Evolutionary conservation across 2,329 filamentous ascomycete genomes (phyloP).

Genomic region (Mariannaea sp.): DNA sequence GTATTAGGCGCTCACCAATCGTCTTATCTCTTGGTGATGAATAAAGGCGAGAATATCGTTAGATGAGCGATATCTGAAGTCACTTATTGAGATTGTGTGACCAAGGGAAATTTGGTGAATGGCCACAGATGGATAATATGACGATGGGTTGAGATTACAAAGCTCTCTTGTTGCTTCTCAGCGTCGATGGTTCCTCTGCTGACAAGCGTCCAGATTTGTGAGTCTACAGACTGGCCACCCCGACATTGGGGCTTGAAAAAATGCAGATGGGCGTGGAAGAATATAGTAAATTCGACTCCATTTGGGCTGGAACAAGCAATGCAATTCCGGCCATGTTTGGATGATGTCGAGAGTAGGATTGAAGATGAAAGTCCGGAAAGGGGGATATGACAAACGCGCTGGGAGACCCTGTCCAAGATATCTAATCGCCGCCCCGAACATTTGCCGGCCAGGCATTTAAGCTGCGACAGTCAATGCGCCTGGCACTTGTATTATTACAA

Average conservation of each 20-base stretch:
- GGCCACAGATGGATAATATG: slow-evolving; percentile 4
- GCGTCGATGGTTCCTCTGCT: slow-evolving; percentile 30
- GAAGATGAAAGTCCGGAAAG: slow-evolving; percentile 21
- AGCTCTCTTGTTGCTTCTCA: slow-evolving; percentile 31
- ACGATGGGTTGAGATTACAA: slow-evolving; percentile 19
- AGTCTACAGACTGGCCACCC: slow-evolving; percentile 52
- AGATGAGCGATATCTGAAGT: too few relatives aligned
- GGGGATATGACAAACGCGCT: slow-evolving; percentile 13
- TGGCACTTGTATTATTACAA: too few relatives aligned
- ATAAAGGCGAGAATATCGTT: too few relatives aligned
- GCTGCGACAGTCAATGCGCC: slow-evolving; percentile 8
- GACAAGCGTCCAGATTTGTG: slow-evolving; percentile 30
- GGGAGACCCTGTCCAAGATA: slow-evolving; percentile 21
- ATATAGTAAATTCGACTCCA: slow-evolving; percentile 22
- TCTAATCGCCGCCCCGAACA: slow-evolving; percentile 28
- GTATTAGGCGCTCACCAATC: slow-evolving; percentile 3
- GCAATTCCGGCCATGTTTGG: slow-evolving; percentile 30
- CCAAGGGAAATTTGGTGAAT: background rate
- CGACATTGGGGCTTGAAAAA: slow-evolving; percentile 57
- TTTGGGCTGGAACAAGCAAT: slow-evolving; percentile 27
- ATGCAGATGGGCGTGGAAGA: slow-evolving; percentile 26
- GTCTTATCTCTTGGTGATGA: background rate
- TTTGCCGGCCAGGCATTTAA: slow-evolving; percentile 29
- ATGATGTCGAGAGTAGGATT: slow-evolving; percentile 23
- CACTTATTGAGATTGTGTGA: too few relatives aligned